A percentile compares a stretch with the other conserved stretches of the same genome.
Evolutionary conservation across 331 rosid species (phyloP).

Genomic region (Malus hybrid): DNA sequence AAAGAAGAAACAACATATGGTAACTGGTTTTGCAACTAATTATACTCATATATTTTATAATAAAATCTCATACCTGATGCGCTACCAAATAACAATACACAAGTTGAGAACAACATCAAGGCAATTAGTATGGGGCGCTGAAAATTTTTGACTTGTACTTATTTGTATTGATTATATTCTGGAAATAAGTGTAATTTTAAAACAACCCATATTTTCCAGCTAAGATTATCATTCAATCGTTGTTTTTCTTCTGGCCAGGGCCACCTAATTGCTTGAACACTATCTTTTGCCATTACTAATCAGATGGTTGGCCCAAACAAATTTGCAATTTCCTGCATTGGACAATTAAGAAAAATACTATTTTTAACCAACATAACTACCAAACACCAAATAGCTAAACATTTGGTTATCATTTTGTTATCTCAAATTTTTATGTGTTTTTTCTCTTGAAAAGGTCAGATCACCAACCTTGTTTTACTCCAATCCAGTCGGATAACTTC

Average conservation of each 20-base stretch:
- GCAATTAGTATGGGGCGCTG: not conserved
- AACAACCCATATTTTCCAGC: not conserved
- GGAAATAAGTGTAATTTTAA: not conserved
- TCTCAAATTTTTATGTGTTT: no score
- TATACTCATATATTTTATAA: no score
- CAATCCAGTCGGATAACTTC: slow-evolving; percentile 28
- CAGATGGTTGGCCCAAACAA: not conserved
- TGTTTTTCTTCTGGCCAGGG: not conserved
- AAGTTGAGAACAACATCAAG: not conserved
- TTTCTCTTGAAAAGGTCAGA: slow-evolving; percentile 38
- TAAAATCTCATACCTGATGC: not conserved
- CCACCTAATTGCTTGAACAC: not conserved
- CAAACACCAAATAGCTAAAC: slow-evolving; percentile 12
- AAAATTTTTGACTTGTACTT: not conserved
- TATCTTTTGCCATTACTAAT: not conserved
- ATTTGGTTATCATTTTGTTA: slow-evolving; percentile 9
- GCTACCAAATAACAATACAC: not conserved
- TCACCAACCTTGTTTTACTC: slow-evolving; percentile 44
- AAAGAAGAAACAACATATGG: not conserved
- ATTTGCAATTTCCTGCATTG: not conserved
- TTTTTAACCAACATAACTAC: slow-evolving; percentile 8
- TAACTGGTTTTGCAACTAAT: not conserved
- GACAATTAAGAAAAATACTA: slow-evolving; percentile 3
- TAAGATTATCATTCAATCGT: not conserved
- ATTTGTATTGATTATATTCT: not conserved